Evolutionary conservation across 495 filamentous ascomycete species (phyloP).

Genomic region (Diplogelasinospora grovesii): DNA sequence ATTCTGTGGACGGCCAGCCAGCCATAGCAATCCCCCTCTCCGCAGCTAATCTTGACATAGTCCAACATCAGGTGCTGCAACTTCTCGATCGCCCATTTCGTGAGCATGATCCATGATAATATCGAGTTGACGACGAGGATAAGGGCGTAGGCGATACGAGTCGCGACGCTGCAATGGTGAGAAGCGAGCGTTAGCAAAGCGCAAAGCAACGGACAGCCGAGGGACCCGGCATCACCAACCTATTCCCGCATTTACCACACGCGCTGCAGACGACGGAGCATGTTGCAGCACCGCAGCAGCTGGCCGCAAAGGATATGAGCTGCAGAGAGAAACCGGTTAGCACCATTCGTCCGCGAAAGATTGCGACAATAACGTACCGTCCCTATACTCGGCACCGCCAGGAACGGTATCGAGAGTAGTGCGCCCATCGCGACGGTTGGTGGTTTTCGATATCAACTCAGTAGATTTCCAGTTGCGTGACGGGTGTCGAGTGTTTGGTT

Average conservation of each 20-base stretch:
- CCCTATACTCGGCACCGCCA: constrained; percentile 79
- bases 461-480: too few relatives aligned
- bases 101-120: constrained; percentile 97
- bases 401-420: constrained; percentile 77
- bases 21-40: constrained; percentile 85
- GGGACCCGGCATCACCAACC: constrained; percentile 42
- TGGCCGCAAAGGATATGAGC: constrained; percentile 69
- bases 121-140: constrained; percentile 96
- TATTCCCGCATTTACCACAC: constrained; percentile 95
- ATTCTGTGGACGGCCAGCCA: constrained; percentile 96
- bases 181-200: background rate
- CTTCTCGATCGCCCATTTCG: constrained; percentile 95
- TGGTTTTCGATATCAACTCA: too few relatives aligned
- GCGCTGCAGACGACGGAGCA: constrained; percentile 90
- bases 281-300: constrained; percentile 91
- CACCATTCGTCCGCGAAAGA: background rate
- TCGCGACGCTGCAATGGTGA: constrained; percentile 64
- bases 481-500: too few relatives aligned
- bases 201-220: background rate
- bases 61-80: constrained; percentile 84
- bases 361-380: constrained; percentile 55
- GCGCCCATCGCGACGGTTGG: constrained; percentile 75
- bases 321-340: constrained; percentile 25
- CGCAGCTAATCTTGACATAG: constrained; percentile 89
- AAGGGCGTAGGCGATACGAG: constrained; percentile 93